Evolutionary conservation across 2,329 filamentous ascomycete species (phyloP).

Genomic region (Diplocarpon mali): DNA sequence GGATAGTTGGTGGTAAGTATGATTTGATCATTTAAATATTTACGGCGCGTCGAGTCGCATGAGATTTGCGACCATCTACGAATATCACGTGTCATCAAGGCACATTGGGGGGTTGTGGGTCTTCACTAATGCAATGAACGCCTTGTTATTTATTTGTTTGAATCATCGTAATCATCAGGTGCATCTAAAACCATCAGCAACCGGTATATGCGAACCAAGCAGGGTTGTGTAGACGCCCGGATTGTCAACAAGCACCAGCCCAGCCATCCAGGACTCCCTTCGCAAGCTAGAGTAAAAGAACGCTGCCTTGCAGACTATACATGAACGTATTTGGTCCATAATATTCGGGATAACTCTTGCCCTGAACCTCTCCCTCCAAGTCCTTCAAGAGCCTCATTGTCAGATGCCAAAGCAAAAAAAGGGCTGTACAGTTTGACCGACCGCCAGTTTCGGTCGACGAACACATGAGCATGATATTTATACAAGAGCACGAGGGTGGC

Average conservation of each 20-base stretch:
- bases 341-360: background rate
- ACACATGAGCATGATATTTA: conserved; percentile 1
- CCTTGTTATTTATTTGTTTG: background rate
- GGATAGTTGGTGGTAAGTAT: background rate
- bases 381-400: background rate
- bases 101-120: background rate
- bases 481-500: conserved; percentile 14
- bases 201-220: conserved; percentile 13
- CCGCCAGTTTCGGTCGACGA: background rate
- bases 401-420: background rate
- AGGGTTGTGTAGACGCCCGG: conserved; percentile 11
- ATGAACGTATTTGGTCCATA: too few species aligned
- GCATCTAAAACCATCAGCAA: conserved; percentile 9
- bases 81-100: background rate
- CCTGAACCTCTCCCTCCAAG: background rate
- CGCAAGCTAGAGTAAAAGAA: conserved; percentile 10
- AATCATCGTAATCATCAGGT: conserved; percentile 8
- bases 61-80: too few species aligned
- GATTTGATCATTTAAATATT: background rate
- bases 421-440: background rate
- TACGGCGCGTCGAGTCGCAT: too few species aligned
- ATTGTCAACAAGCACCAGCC: conserved; percentile 7
- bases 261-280: conserved; percentile 10
- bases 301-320: conserved; percentile 7
- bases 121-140: background rate